Base-by-base conservation (phyloP, 1,284 basidiomycete genomes). In the Boletus sp. region DNA sequence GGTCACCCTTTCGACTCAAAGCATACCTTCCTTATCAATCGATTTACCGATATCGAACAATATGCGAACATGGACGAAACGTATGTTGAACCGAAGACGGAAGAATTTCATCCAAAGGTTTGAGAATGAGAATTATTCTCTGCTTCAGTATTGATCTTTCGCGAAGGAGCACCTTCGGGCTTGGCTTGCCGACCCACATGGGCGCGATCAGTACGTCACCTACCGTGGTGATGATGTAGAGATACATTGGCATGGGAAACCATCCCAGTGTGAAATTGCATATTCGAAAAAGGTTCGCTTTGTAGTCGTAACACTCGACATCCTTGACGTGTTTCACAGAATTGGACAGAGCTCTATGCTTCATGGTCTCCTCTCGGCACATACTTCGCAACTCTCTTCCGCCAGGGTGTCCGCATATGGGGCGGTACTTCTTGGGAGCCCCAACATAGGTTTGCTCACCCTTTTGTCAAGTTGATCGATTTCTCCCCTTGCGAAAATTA, bases 401-500 rank as follows among this genome's bases (percentile, higher is more conserved):
- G 91, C 38, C 94, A 94, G 69, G 96, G 96, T 71, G 90, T 98
- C 52, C 89, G 92, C 38, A 78, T 99, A 37, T 99, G 94, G 93
- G 95, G 93, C 48, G 96, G 96, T 22, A 69, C 83, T 26, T 91
- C 89, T 16, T 96, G 91, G 83, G 82, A 88, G 57, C 82, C 81
- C 45, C 82, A 89, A 58, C 84, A 88, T 67, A 89, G 93, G 51
- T 97, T 97, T 67, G 91, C 92, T 27, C 96, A 99, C 70, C 94
- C 94, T 9, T 80, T 95, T 51, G 94, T 95, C 59, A 93, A 94
- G 68, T 78, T 99, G 39, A 87, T 99, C 63, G 94, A 98, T 72
- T 99, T 99, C 71, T 98, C 94, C 23, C 94, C 96, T 5, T 91
- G 90, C 74, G 96, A 99, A 71, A 86, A 91, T 57, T 99, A 96